Evolutionary conservation across 2,329 filamentous ascomycete species (phyloP), one percentile per base, ranked within the genome.

Genomic region (Alternaria viburni): DNA sequence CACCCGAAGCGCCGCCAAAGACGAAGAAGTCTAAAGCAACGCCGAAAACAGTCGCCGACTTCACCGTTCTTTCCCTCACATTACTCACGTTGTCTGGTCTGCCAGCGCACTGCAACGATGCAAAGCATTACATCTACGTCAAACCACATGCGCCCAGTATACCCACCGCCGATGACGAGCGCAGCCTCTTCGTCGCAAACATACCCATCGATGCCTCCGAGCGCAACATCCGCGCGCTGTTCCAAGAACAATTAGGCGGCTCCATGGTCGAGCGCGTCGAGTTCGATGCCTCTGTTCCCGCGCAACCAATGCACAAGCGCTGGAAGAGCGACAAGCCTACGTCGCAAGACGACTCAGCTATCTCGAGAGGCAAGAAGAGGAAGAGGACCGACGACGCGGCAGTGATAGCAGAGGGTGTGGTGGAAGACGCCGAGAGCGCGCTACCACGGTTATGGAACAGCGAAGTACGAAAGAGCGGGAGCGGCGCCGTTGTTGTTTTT

Each of bases 121-220:
- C 89, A 61, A 88, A 88, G 54, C 96, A 98, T 82, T 93, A 94
- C 81, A 84, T 98, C 73, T 97, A 97, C 82, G 82, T 98, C 59
- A 92, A 93, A 69, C 89, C 89, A 59, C 94, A 98, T 80, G 86
- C 90, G 49, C 93, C 95, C 64, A 93, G 91, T 81, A 86, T 71
- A 19, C 67, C 76, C 23, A 75, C 73, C 11, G 89, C 92, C 13
- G 91, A 91, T 8, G 84, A 87, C 58, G 87, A 91, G 79, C 90
- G 94, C 71, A 93, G 92, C 65, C 86, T 99, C 17, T 99, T 97
- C 81, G 78, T 97, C n/a, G 91, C 94, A 67, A 98, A 99, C 74
- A 83, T 96, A 1, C 96, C 96, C 7, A 85, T 91, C 66, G 94
- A 97, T 76, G 90, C 93, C 62, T 96, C 93, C 5, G 90, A 93